Conservation (phyloP, 2,329 filamentous ascomycete species). For the Botrytis pseudocinerea region DNA sequence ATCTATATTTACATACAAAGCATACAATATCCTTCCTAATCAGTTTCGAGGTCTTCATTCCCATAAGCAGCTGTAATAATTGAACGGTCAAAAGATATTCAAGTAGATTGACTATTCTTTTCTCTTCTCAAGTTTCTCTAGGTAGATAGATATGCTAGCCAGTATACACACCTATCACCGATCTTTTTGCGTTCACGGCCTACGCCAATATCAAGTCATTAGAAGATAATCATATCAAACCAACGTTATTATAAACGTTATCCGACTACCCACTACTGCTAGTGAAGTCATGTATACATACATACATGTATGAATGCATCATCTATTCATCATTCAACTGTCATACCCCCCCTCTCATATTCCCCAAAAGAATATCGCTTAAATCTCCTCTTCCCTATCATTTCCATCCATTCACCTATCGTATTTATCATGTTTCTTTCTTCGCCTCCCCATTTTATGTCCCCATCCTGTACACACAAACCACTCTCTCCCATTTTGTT, state of each 20-base stretch:
- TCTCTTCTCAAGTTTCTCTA: neutral
- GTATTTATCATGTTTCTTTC: neutral
- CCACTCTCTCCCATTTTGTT: neutral
- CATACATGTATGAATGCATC: neutral
- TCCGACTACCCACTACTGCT: neutral
- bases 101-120: neutral
- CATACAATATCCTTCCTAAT: neutral
- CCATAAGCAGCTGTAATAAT: neutral
- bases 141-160: neutral
- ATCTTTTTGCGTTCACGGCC: neutral
- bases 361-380: neutral
- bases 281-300: conserved; percentile 5
- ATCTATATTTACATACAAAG: neutral
- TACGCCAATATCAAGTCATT: neutral
- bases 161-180: neutral
- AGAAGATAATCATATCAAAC: neutral
- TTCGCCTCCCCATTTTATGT: neutral
- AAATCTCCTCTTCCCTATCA: neutral
- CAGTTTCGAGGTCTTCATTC: neutral
- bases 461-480: conserved; percentile 7
- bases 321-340: neutral
- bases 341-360: neutral
- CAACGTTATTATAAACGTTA: neutral
- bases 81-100: neutral
- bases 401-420: conserved; percentile 8